Evolutionary conservation across 2,329 filamentous ascomycete genomes (phyloP), one percentile per base, ranked within the genome.

Genomic region (Hypoxylon sp.): DNA sequence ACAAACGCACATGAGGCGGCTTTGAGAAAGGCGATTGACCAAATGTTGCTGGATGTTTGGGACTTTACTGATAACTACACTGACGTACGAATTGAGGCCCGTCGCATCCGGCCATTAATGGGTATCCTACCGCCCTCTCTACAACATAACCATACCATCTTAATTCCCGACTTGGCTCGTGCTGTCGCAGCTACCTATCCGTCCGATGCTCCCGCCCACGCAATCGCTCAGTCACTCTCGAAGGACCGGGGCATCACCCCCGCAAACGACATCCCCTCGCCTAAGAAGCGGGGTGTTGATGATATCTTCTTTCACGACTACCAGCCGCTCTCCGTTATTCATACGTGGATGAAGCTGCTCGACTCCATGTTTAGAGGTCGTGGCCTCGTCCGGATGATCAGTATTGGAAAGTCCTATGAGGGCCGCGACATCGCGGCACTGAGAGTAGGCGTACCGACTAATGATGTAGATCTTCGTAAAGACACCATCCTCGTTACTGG

Each of bases 301-400:
- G 93, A 94, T 75, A 84, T 97, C 42, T 98, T 98, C 82, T 98
- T 99, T 81, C 88, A 89, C 56, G 90, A 98, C 76, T 99, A 98
- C 79, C 96, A 98, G 76, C 93, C 94, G 1, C 84, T 97, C 21
- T 89, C 92, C 2, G 94, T 87, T 47, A 92, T 97, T 63, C 83
- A 88, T n/a, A 92, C 92, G 37, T 99, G 96, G 96, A 94, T 98
- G 91, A 90, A 89, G 53, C 86, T 98, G 42, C 87, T 98, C 72
- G 89, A 93, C 48, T 95, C 93, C 62, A 94, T 98, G 88, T 98
- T 98, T 78, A 71, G 61, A 31, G 69, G 70, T 7, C 91, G 93
- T 0, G 91, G 90, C 0, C 90, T 94, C 72, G 92, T 95, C 46
- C 85, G 88, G 57, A 87, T 91, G 72, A 88, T 92, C 70, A 92